These are phyloP conservation scores for Curvularia lunata DNA, from an alignment of 2,329 filamentous ascomycete genomes.

Conservation along the genomic window DNA sequence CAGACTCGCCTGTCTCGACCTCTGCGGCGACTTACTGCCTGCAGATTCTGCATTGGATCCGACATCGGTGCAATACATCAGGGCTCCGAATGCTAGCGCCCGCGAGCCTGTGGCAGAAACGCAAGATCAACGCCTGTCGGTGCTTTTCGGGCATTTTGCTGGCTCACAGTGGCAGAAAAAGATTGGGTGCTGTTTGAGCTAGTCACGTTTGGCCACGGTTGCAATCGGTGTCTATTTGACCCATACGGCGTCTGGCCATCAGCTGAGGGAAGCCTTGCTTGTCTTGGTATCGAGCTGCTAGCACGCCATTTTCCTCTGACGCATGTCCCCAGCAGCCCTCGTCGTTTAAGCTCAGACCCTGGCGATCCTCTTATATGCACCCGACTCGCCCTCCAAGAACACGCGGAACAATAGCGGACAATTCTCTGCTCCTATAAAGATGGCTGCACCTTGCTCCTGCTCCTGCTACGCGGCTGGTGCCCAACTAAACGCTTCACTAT, in stretches of 20 bases:
- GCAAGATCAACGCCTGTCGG: background rate
- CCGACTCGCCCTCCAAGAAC: background rate
- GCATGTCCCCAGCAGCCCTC: constrained; percentile 5
- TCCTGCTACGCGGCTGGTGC: constrained; percentile 10
- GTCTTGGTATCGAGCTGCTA: constrained; percentile 7
- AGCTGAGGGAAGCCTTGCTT: background rate
- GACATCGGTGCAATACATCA: constrained; percentile 5
- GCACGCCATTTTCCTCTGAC: constrained; percentile 5
- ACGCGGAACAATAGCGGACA: constrained; percentile 2
- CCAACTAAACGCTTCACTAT: constrained; percentile 5
- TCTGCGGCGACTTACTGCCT: background rate
- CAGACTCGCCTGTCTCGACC: background rate
- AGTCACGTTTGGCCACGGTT: background rate
- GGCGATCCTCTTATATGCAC: constrained; percentile 9
- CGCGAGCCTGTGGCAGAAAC: background rate
- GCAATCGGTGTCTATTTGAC: background rate
- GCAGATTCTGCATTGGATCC: background rate
- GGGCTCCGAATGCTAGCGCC: background rate
- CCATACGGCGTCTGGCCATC: background rate
- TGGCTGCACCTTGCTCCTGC: background rate
- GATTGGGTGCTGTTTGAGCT: background rate
- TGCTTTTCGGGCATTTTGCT: background rate
- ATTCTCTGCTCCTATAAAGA: background rate
- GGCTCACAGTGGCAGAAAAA: background rate
- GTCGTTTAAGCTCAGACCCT: constrained; percentile 14